phyloP scores from a whole-genome alignment of 805 yeast genomes.

The Yamadazyma sp. region DNA sequence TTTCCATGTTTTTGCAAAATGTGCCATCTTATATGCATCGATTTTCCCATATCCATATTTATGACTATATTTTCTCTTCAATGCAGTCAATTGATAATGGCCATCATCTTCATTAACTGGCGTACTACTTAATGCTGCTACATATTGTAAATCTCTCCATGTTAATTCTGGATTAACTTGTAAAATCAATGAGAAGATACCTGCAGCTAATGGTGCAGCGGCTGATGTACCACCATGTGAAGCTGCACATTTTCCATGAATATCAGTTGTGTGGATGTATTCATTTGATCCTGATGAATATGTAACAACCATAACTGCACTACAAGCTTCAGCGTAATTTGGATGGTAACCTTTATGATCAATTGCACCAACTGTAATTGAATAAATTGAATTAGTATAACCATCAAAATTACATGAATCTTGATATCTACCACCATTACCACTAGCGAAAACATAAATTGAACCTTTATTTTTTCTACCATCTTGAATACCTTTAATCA shows the following conservation, averaged over 20 bases:
- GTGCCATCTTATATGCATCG: slow-evolving; percentile 76
- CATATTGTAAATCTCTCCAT: slow-evolving; percentile 94
- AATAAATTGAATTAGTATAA: slow-evolving; percentile 91
- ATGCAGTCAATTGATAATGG: slow-evolving; percentile 68
- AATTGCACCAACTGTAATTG: slow-evolving; percentile 92
- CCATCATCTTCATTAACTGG: slow-evolving; percentile 68
- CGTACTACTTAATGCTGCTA: slow-evolving; percentile 68
- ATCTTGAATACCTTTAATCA: slow-evolving; percentile 76
- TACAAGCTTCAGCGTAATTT: slow-evolving; percentile 84
- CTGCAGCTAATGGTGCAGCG: slow-evolving; percentile 98
- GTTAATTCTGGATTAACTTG: slow-evolving; percentile 83
- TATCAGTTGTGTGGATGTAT: slow-evolving; percentile 84
- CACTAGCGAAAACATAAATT: slow-evolving; percentile 91
- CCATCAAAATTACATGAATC: slow-evolving; percentile 98
- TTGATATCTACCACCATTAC: slow-evolving; percentile 80
- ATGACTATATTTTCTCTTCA: slow-evolving; percentile 73
- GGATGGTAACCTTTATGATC: slow-evolving; percentile 89
- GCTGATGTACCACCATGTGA: slow-evolving; percentile 97
- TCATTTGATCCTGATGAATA: slow-evolving; percentile 90
- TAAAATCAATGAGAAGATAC: slow-evolving; percentile 80
- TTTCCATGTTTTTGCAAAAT: slow-evolving; percentile 69
- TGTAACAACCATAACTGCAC: slow-evolving; percentile 92
- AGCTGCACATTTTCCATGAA: slow-evolving; percentile 63
- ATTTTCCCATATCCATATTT: slow-evolving; percentile 89
- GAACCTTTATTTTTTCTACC: slow-evolving; percentile 85